Evolutionary conservation across 2,329 filamentous ascomycete species (phyloP).

Genomic region (Pestalotiopsis sp.): DNA sequence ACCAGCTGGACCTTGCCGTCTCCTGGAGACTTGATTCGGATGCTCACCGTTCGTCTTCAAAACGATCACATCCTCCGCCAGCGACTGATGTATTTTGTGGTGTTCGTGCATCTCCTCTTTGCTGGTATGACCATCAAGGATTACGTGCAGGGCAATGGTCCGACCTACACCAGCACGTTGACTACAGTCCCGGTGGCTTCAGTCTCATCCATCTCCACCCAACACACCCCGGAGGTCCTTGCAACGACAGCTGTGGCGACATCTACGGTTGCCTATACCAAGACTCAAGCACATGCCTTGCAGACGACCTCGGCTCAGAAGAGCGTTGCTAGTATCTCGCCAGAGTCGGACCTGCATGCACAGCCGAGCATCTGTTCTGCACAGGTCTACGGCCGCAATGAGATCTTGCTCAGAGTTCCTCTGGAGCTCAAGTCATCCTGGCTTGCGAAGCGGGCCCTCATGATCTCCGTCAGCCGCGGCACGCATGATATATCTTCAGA

Average conservation of each 20-base stretch:
- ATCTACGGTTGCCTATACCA: constrained; percentile 28
- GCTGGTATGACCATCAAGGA: not conserved
- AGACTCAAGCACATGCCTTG: constrained; percentile 30
- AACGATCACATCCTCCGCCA: not conserved
- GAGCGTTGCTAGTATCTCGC: constrained; percentile 29
- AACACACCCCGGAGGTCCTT: constrained; percentile 21
- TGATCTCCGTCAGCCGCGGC: constrained; percentile 55
- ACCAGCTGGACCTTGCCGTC: not conserved
- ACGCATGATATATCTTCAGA: constrained; percentile 49
- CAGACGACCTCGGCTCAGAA: constrained; percentile 33
- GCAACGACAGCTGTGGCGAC: constrained; percentile 23
- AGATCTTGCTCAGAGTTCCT: constrained; percentile 57
- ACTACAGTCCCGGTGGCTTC: constrained; percentile 34
- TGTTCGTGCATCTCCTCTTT: not conserved
- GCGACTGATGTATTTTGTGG: not conserved
- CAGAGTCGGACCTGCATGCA: constrained; percentile 18
- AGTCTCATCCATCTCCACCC: constrained; percentile 24
- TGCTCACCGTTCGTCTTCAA: not conserved
- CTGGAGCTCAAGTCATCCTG: constrained; percentile 52
- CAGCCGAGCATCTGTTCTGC: constrained; percentile 45
- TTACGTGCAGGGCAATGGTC: not conserved
- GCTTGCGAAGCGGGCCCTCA: constrained; percentile 58
- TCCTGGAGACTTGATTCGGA: not conserved
- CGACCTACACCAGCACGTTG: constrained; percentile 21
- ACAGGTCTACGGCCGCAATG: constrained; percentile 45